A percentile compares a stretch with the other conserved stretches of the same genome.
Conservation (phyloP, 495 filamentous ascomycete genomes). For the Trichoderma orchidacearum region DNA sequence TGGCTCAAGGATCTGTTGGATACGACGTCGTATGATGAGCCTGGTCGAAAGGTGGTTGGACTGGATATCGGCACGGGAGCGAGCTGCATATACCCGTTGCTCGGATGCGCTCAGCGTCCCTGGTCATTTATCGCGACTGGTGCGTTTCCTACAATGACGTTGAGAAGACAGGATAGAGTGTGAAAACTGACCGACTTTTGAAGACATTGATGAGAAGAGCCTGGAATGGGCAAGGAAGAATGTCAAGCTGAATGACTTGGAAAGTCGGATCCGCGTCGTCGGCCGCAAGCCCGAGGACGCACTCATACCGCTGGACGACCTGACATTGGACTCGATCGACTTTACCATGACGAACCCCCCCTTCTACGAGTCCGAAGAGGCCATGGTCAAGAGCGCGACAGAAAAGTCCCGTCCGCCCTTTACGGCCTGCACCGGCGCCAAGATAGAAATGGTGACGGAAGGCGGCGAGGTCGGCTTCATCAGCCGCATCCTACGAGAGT, state of each 20-base stretch:
- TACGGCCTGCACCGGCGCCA: conserved; percentile 70
- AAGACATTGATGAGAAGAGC: conserved; percentile 67
- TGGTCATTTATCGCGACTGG: conserved; percentile 69
- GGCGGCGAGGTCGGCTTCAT: conserved; percentile 82
- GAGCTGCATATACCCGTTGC: conserved; percentile 78
- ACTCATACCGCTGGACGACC: conserved; percentile 47
- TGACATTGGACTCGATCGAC: conserved; percentile 49
- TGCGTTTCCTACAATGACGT: too few species aligned
- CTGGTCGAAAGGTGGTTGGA: conserved; percentile 43
- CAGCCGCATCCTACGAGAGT: conserved; percentile 60
- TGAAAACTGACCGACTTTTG: too few species aligned
- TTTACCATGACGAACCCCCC: conserved; percentile 95
- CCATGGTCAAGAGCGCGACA: conserved; percentile 50
- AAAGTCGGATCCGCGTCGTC: conserved; percentile 50
- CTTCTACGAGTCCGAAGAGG: conserved; percentile 65
- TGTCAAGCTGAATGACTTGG: conserved; percentile 46
- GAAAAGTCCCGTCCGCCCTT: conserved; percentile 55
- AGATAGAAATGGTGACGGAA: conserved; percentile 72
- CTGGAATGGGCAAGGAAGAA: conserved; percentile 52
- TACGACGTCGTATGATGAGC: conserved; percentile 46
- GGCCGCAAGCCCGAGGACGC: conserved; percentile 32
- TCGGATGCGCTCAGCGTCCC: conserved; percentile 55
- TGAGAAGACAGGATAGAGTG: too few species aligned
- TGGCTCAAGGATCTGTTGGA: conserved; percentile 85
- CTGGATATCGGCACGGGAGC: conserved; percentile 89